Evolutionary conservation across 73 alveolate species (phyloP).

Genomic region (Breviolum minutum): DNA sequence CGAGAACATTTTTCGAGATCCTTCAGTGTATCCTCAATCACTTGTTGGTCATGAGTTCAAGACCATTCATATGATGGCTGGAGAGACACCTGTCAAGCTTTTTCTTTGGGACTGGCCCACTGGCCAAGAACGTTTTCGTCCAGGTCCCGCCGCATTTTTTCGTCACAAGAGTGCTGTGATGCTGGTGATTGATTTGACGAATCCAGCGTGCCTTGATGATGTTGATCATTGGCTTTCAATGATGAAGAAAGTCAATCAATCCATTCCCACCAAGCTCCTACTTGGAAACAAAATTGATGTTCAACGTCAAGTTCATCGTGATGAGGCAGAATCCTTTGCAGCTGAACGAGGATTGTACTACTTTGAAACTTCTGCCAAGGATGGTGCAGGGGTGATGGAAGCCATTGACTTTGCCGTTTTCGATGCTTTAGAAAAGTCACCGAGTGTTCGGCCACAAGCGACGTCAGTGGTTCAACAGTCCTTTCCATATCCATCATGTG

Average conservation of each 20-base stretch:
- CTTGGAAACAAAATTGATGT: constrained; percentile 64
- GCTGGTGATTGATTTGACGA: constrained; percentile 48
- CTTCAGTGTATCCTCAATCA: neutral
- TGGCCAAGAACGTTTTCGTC: constrained; percentile 17
- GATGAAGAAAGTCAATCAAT: neutral
- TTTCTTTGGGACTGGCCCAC: constrained; percentile 87
- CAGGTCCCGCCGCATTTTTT: neutral
- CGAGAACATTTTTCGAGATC: neutral
- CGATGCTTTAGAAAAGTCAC: constrained; percentile 32
- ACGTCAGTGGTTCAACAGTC: neutral
- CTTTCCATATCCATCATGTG: neutral
- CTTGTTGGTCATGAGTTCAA: neutral
- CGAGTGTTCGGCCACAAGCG: neutral
- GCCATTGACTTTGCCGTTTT: constrained; percentile 73
- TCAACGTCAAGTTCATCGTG: neutral
- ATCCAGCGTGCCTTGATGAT: constrained; percentile 38
- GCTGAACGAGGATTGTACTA: neutral
- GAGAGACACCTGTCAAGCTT: constrained; percentile 38
- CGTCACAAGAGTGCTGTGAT: constrained; percentile 38
- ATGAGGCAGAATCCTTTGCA: constrained; percentile 42
- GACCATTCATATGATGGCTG: constrained; percentile 1
- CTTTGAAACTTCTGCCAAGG: constrained; percentile 83
- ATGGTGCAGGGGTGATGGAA: constrained; percentile 74
- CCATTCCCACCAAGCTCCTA: constrained; percentile 51
- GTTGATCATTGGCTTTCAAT: constrained; percentile 48